Conservation (phyloP, 179 eudicot species). For the Drosera spatulata region DNA sequence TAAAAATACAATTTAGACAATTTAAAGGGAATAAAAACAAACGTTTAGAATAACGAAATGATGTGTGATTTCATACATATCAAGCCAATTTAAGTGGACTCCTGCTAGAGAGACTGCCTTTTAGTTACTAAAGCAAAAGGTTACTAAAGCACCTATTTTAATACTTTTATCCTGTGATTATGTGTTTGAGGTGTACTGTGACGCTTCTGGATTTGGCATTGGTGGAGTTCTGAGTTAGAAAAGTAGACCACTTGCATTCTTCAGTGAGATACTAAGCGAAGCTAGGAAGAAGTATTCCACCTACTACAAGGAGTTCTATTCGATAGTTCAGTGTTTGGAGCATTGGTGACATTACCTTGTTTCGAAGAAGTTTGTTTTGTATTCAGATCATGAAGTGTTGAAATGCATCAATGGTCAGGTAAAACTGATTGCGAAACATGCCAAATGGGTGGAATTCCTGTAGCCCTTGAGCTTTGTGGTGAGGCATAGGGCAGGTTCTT, state of each 20-base stretch:
- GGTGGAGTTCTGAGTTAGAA: too few relatives aligned
- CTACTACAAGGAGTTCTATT: neutral
- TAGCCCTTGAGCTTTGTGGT: too few relatives aligned
- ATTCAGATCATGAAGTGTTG: neutral
- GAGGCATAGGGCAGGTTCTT: neutral
- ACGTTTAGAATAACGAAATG: too few relatives aligned
- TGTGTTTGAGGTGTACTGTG: neutral
- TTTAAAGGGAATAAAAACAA: too few relatives aligned
- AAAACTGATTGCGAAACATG: neutral
- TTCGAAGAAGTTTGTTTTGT: neutral
- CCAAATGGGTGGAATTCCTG: neutral
- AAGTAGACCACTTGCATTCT: too few relatives aligned
- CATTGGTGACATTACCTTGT: conserved; percentile 1
- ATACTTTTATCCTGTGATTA: neutral
- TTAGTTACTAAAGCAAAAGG: neutral
- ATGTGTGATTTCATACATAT: too few relatives aligned
- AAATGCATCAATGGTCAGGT: neutral
- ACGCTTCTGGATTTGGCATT: too few relatives aligned
- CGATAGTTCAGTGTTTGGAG: neutral
- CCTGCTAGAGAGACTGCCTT: neutral
- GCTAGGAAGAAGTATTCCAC: too few relatives aligned
- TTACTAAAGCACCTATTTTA: neutral
- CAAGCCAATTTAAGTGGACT: neutral
- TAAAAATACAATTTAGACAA: too few relatives aligned
- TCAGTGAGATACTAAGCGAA: too few relatives aligned